phyloP scores from a whole-genome alignment of 1,139 yeast species.

The Protomyces macrosporus region DNA sequence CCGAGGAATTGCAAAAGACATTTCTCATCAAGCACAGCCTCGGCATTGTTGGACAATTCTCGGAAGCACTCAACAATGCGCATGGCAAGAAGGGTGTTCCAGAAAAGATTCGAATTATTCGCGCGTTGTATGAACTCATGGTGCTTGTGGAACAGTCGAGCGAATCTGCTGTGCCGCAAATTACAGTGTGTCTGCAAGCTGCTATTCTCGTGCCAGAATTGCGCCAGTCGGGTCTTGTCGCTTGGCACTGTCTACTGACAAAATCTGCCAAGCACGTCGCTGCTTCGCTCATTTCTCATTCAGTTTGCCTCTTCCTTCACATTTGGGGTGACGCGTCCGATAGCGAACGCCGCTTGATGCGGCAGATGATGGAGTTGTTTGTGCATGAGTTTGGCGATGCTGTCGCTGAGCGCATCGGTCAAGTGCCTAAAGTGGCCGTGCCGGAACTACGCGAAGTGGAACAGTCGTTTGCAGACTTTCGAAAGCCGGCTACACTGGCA shows the following conservation, averaged over 20 bases:
- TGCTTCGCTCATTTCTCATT: conserved; percentile 50
- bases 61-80: conserved; percentile 70
- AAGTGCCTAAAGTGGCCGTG: conserved; percentile 34
- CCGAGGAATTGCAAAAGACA: conserved; percentile 30
- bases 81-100: conserved; percentile 65
- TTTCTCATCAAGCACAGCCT: conserved; percentile 57
- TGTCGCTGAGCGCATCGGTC: conserved; percentile 33
- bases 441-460: conserved; percentile 34
- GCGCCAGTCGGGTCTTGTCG: conserved; percentile 57
- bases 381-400: conserved; percentile 16
- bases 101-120: conserved; percentile 65
- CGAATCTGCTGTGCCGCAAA: conserved; percentile 77
- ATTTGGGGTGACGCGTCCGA: conserved; percentile 53
- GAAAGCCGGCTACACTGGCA: conserved; percentile 23
- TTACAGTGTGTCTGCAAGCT: conserved; percentile 79
- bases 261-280: conserved; percentile 52
- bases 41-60: conserved; percentile 72
- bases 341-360: conserved; percentile 47
- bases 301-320: conserved; percentile 58
- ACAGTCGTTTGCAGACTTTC: conserved; percentile 6
- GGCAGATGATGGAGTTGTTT: conserved; percentile 42
- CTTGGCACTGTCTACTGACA: conserved; percentile 59
- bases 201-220: conserved; percentile 62
- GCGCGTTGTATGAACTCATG: conserved; percentile 67
- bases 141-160: conserved; percentile 57